These are phyloP conservation scores for Cladophialophora bantiana DNA, from an alignment of 2,329 filamentous ascomycete genomes.

Conservation along the genomic window DNA sequence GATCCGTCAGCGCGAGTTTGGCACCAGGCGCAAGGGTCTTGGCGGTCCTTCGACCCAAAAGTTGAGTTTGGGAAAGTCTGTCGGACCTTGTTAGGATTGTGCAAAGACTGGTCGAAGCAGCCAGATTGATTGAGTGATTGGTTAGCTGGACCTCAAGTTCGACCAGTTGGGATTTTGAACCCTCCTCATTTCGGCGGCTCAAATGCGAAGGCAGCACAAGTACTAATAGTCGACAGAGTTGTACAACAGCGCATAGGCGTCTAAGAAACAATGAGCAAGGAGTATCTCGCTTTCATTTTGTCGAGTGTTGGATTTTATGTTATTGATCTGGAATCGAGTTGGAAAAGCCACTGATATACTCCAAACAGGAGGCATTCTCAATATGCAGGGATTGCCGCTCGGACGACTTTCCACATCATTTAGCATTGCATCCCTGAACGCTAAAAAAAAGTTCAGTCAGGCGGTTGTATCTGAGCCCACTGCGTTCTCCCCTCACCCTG, in stretches of 20 bases:
- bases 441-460: too few relatives aligned
- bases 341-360: background rate
- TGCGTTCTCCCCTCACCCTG: too few relatives aligned
- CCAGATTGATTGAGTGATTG: background rate
- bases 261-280: background rate
- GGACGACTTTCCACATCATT: too few relatives aligned
- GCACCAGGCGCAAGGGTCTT: conserved; percentile 45
- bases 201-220: background rate
- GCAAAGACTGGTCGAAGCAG: conserved; percentile 42
- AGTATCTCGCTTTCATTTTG: background rate
- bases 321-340: background rate
- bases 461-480: too few relatives aligned
- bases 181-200: background rate
- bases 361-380: background rate
- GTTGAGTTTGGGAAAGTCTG: conserved; percentile 46
- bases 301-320: background rate
- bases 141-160: too few relatives aligned
- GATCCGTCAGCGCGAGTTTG: conserved; percentile 43
- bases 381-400: background rate
- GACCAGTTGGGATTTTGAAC: too few relatives aligned
- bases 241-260: background rate
- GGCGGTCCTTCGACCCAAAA: conserved; percentile 42
- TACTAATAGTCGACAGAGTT: background rate
- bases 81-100: conserved; percentile 45
- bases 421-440: too few relatives aligned